Evolutionary conservation across 768 basidiomycete genomes (phyloP), one percentile per base, ranked within the genome.

Genomic region (Mycena galericulata): DNA sequence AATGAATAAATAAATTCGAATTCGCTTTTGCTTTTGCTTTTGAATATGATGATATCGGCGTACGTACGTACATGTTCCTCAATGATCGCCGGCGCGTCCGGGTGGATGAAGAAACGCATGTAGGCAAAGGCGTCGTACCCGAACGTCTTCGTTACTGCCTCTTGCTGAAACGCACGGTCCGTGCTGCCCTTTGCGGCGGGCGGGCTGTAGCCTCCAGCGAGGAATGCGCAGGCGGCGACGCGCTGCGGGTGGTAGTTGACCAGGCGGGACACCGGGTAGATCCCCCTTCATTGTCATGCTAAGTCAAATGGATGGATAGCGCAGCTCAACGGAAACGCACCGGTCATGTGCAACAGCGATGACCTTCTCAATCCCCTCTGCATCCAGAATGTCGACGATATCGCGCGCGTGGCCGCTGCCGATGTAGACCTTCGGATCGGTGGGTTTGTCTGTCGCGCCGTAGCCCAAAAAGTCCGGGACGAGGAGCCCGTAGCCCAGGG

Each of bases 371-470:
- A 81, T 65, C 6, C 75, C 71, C 70, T 83, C 80, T 10, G 43
- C 32, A 55, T 85, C 80, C 24, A 86, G 75, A 49, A 86, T 77
- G 54, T 85, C 84, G 40, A 83, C 58, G 10, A 85, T 51, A 69
- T 85, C 85, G 51, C 80, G 70, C 26, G 75, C 76, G 46, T 87
- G 75, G 36, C 76, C 70, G 55, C 73, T 80, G 27, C 60, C 30
- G 10, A 68, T 62, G 74, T 87, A 88, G 11, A 75, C 71, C 9
- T 66, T 71, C 4, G 75, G 62, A 58, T 85, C 82, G 1, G 68
- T 61, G 3, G 87, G 87, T 63, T 86, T 85, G 69, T 80, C 80
- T 12, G 86, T 87, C 2, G 79, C 81, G 17, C 86, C 88, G 65
- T 86, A 88, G 5, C 87, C 87, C n/a, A n/a, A n/a, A n/a, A n/a